These are phyloP conservation scores for Xylariales sp. DNA, from an alignment of 2,329 filamentous ascomycete genomes.

Conservation along the genomic window DNA sequence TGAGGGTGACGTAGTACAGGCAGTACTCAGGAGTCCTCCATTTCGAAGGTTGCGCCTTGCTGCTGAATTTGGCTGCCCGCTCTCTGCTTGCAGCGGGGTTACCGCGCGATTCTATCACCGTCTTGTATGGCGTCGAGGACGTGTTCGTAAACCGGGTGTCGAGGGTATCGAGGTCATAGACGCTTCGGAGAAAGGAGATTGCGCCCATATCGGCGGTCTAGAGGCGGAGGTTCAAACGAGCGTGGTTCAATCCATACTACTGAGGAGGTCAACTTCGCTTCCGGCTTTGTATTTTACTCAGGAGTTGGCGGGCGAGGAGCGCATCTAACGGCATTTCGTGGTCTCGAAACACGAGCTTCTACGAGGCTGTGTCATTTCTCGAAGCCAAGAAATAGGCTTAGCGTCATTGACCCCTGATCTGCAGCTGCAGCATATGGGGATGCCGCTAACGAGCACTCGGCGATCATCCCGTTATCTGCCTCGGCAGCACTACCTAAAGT, in stretches of 20 bases:
- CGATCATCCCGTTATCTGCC: too few relatives aligned
- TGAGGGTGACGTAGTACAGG: conserved; percentile 69
- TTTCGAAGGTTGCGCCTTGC: conserved; percentile 56
- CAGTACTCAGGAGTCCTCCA: conserved; percentile 87
- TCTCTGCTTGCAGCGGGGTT: conserved; percentile 37
- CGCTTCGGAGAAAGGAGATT: conserved; percentile 26
- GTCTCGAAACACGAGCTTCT: not conserved
- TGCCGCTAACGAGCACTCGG: not conserved
- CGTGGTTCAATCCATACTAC: conserved; percentile 1
- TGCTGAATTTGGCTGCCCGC: conserved; percentile 37
- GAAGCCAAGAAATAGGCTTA: too few relatives aligned
- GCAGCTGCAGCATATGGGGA: too few relatives aligned
- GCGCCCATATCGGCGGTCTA: conserved; percentile 8
- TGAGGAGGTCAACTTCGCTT: too few relatives aligned
- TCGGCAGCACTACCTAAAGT: too few relatives aligned
- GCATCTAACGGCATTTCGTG: conserved; percentile 2
- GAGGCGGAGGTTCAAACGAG: conserved; percentile 1
- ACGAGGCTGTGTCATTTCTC: too few relatives aligned
- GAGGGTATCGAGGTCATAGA: conserved; percentile 63
- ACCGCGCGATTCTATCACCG: conserved; percentile 46
- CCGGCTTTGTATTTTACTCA: not conserved
- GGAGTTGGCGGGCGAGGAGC: not conserved
- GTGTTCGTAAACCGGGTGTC: conserved; percentile 63
- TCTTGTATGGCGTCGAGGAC: conserved; percentile 62
- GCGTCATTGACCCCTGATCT: conserved; percentile 6